Evolutionary conservation across 306 rosid genomes (phyloP).

Genomic region (Corylus americana): DNA sequence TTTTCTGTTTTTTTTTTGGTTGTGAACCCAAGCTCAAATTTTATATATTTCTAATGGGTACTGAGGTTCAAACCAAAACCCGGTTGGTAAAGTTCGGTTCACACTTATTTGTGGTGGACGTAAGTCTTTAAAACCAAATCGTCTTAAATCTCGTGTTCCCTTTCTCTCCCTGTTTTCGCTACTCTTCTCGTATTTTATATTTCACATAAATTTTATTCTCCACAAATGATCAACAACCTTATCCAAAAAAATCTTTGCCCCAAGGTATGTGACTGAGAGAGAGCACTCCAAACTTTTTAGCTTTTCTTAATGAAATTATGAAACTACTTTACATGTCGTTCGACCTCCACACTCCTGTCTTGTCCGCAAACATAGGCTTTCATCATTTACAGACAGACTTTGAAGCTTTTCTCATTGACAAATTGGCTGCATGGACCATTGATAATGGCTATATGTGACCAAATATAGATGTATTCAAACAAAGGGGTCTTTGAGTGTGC

Average conservation of each 20-base stretch:
- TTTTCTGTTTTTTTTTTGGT: too few relatives aligned
- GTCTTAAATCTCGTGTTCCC: too few relatives aligned
- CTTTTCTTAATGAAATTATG: conserved; percentile 18
- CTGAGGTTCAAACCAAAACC: too few relatives aligned
- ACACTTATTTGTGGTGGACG: too few relatives aligned
- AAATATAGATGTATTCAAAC: not conserved
- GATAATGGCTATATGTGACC: not conserved
- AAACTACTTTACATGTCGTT: conserved; percentile 3
- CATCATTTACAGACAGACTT: conserved; percentile 20
- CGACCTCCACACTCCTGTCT: conserved; percentile 17
- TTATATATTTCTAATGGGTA: too few relatives aligned
- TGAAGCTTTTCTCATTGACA: not conserved
- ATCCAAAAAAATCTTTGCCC: conserved; percentile 19
- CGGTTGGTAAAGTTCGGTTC: too few relatives aligned
- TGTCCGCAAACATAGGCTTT: conserved; percentile 35
- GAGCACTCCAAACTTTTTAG: not conserved
- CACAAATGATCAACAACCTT: conserved; percentile 13
- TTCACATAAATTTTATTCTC: too few relatives aligned
- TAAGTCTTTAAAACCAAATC: too few relatives aligned
- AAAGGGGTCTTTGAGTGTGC: not conserved
- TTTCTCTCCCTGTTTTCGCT: too few relatives aligned
- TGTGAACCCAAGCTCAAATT: too few relatives aligned
- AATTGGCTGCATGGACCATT: not conserved
- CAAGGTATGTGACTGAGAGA: not conserved
- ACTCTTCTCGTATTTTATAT: too few relatives aligned